A percentile compares a stretch with the other conserved stretches of the same genome.
These are phyloP conservation scores for Stylosanthes scabra DNA, from an alignment of 331 rosid species.

Conservation along the genomic window DNA sequence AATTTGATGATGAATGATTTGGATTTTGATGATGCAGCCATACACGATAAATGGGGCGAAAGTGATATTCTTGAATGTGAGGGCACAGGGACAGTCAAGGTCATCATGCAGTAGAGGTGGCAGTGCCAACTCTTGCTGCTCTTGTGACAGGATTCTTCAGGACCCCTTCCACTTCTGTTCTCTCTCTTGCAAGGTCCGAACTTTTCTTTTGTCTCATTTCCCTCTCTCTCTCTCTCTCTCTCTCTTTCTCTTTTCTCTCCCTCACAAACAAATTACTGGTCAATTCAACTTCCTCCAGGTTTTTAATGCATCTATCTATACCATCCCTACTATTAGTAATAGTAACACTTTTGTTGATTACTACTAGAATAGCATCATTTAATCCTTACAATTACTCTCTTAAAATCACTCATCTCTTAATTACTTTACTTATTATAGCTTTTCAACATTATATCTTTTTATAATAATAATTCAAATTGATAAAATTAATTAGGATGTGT, in stretches of 20 bases:
- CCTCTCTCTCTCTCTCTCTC: neutral
- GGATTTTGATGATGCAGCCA: conserved; percentile 44
- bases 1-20: too few species aligned
- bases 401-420: too few species aligned
- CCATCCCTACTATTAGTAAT: neutral
- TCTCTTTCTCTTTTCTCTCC: neutral
- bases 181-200: conserved; percentile 81
- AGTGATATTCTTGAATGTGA: conserved; percentile 78
- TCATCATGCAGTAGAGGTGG: conserved; percentile 58
- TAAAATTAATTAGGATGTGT: too few species aligned
- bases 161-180: conserved; percentile 81
- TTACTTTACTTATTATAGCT: too few species aligned
- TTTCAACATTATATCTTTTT: too few species aligned
- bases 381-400: too few species aligned
- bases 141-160: conserved; percentile 81
- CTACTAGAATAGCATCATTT: too few species aligned
- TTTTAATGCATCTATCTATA: neutral
- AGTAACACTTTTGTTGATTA: too few species aligned
- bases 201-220: conserved; percentile 29
- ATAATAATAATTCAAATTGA: too few species aligned
- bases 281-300: conserved; percentile 2
- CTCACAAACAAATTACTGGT: conserved; percentile 29
- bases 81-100: conserved; percentile 72
- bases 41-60: conserved; percentile 82
- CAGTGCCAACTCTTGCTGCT: conserved; percentile 67